Percentiles rank a stretch among this genome's conserved stretches.
Conservation (phyloP, 768 basidiomycete species). For the Leccinum imitatum region DNA sequence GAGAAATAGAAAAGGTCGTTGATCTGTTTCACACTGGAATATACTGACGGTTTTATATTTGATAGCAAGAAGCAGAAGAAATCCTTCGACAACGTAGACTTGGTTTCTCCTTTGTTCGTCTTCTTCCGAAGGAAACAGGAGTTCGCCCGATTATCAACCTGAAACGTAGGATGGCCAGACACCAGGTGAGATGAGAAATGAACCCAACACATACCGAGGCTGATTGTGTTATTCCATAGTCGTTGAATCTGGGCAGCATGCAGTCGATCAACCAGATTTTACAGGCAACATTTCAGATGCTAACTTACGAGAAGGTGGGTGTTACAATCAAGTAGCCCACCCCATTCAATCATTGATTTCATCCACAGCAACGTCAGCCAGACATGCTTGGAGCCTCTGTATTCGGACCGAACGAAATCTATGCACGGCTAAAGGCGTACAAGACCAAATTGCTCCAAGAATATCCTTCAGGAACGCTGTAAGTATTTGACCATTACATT, state of each 20-base stretch:
- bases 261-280: constrained; percentile 88
- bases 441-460: constrained; percentile 50
- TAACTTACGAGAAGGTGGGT: constrained; percentile 82
- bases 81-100: constrained; percentile 70
- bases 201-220: not conserved
- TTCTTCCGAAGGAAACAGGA: constrained; percentile 93
- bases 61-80: constrained; percentile 60
- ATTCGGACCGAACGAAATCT: constrained; percentile 81
- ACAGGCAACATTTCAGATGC: constrained; percentile 79
- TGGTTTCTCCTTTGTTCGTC: constrained; percentile 81
- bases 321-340: not conserved
- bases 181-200: constrained; percentile 27
- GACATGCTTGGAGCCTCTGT: constrained; percentile 77
- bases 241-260: constrained; percentile 29
- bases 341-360: not conserved
- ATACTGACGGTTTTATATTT: not conserved
- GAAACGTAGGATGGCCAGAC: constrained; percentile 44
- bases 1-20: constrained; percentile 62
- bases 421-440: constrained; percentile 67
- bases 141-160: constrained; percentile 95
- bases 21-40: not conserved
- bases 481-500: constrained; percentile 14
- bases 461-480: constrained; percentile 50
- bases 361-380: constrained; percentile 55
- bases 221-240: constrained; percentile 23